Conservation (phyloP, 352 stramenopile species). For the Phytophthora uliginosa region DNA sequence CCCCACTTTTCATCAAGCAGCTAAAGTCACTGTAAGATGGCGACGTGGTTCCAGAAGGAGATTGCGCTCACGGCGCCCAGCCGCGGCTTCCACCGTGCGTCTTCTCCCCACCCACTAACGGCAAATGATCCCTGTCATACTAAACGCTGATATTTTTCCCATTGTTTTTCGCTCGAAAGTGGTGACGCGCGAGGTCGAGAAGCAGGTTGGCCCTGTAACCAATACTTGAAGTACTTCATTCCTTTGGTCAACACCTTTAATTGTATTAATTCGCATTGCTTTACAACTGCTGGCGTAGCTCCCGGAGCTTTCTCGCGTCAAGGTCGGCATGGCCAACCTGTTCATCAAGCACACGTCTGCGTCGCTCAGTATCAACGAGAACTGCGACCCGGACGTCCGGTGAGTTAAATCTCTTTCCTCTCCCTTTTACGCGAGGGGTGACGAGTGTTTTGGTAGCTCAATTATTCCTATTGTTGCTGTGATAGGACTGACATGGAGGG, state of each 20-base stretch:
- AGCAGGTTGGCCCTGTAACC: conserved; percentile 57
- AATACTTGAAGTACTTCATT: not conserved
- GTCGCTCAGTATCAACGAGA: conserved; percentile 97
- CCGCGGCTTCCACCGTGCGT: conserved; percentile 84
- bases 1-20: conserved; percentile 1
- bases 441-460: not conserved
- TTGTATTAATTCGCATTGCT: not conserved
- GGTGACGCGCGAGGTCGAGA: conserved; percentile 85
- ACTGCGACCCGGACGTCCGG: conserved; percentile 96
- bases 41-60: conserved; percentile 91
- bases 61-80: conserved; percentile 82
- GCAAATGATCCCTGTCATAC: not conserved
- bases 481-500: conserved; percentile 94
- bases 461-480: not conserved
- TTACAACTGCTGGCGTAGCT: conserved; percentile 26
- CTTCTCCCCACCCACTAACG: not conserved
- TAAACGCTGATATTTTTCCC: not conserved
- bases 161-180: conserved; percentile 48
- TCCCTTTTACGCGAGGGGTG: not conserved
- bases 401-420: conserved; percentile 29
- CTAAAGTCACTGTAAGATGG: conserved; percentile 32
- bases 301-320: conserved; percentile 82
- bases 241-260: not conserved
- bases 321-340: conserved; percentile 95
- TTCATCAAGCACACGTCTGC: conserved; percentile 98